These are phyloP conservation scores for Eucommia ulmoides DNA, from an alignment of 257 asterid species.

Conservation along the genomic window DNA sequence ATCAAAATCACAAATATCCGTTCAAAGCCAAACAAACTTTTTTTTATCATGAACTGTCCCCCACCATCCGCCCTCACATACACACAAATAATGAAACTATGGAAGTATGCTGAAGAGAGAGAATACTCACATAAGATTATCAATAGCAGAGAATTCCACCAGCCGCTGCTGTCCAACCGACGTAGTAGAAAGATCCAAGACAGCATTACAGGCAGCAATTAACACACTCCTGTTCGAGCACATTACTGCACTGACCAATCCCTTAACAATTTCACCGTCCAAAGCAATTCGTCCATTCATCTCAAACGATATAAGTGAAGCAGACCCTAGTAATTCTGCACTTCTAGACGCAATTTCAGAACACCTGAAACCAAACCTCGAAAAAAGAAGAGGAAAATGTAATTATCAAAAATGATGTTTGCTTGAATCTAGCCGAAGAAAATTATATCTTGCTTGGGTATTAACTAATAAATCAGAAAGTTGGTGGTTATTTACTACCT, in stretches of 20 bases:
- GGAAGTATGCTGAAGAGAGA: too few relatives aligned
- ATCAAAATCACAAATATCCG: too few relatives aligned
- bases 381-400: not conserved
- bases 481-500: constrained; percentile 2
- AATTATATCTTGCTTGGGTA: too few relatives aligned
- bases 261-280: constrained; percentile 40
- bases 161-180: constrained; percentile 40
- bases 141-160: constrained; percentile 31
- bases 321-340: constrained; percentile 49
- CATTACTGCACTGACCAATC: constrained; percentile 32
- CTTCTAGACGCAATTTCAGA: constrained; percentile 36
- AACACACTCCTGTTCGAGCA: constrained; percentile 25
- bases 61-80: too few relatives aligned
- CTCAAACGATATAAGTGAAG: constrained; percentile 42
- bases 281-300: constrained; percentile 42
- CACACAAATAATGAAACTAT: too few relatives aligned
- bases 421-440: too few relatives aligned
- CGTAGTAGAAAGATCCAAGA: constrained; percentile 59
- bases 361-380: constrained; percentile 17
- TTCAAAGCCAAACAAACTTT: too few relatives aligned
- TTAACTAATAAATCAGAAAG: not conserved
- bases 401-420: too few relatives aligned
- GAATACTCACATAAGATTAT: constrained; percentile 50
- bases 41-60: too few relatives aligned
- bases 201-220: constrained; percentile 55